A percentile compares a stretch with the other conserved stretches of the same genome.
These are phyloP conservation scores for Alternaria consortialis DNA, from an alignment of 2,329 filamentous ascomycete species.

Conservation along the genomic window DNA sequence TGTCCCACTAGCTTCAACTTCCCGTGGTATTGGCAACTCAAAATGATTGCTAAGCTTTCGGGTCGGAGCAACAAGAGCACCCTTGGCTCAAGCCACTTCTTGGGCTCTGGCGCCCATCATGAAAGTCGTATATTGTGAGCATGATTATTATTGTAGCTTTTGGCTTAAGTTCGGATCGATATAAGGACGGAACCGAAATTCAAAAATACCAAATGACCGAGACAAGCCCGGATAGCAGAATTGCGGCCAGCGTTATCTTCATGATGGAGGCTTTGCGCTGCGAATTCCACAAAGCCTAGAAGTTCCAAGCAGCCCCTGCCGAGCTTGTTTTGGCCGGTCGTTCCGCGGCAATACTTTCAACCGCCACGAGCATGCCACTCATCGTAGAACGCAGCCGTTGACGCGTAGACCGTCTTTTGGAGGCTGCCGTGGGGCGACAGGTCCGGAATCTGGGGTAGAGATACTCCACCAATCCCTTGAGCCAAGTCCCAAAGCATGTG, in stretches of 20 bases:
- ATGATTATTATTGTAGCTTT: not conserved
- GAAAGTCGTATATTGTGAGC: not conserved
- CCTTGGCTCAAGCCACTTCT: not conserved
- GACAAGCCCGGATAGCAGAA: not conserved
- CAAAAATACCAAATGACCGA: not conserved
- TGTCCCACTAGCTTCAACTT: not conserved
- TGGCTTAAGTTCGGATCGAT: not conserved
- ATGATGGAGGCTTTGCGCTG: not conserved
- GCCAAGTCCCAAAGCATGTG: slow-evolving; percentile 16
- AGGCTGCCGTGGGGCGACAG: slow-evolving; percentile 3
- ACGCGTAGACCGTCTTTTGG: slow-evolving; percentile 2
- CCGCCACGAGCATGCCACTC: not conserved
- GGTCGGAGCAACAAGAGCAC: not conserved
- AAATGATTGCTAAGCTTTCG: not conserved
- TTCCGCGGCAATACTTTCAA: slow-evolving; percentile 2
- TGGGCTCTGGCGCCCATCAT: not conserved
- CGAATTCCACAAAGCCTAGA: not conserved
- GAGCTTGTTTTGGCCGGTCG: not conserved
- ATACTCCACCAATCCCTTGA: slow-evolving; percentile 37
- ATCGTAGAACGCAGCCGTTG: not conserved
- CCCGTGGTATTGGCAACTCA: not conserved
- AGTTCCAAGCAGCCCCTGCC: not conserved
- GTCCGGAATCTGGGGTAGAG: slow-evolving; percentile 16
- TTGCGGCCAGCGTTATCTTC: not conserved
- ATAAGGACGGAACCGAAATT: not conserved